These are phyloP conservation scores for Blakeslea trispora DNA, from an alignment of 371 early-diverging fungal species.

Conservation along the genomic window DNA sequence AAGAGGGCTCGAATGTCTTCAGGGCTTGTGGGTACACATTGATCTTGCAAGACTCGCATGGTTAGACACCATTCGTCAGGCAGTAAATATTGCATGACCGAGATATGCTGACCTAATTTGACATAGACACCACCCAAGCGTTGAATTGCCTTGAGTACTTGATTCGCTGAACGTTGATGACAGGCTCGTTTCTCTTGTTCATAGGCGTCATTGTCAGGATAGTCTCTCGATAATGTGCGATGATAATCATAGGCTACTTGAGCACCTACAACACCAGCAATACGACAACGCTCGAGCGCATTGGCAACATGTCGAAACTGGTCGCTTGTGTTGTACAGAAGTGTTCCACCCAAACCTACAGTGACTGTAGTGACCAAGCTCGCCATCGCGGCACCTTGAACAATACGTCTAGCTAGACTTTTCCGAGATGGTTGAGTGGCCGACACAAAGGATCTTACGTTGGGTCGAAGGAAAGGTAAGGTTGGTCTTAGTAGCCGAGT, in stretches of 20 bases:
- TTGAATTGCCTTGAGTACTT: slow-evolving; percentile 57
- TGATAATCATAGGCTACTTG: slow-evolving; percentile 67
- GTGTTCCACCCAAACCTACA: slow-evolving; percentile 34
- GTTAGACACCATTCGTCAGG: slow-evolving; percentile 89
- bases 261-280: slow-evolving; percentile 51
- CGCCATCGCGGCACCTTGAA: slow-evolving; percentile 19
- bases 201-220: slow-evolving; percentile 39
- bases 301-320: slow-evolving; percentile 43
- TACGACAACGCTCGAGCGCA: slow-evolving; percentile 46
- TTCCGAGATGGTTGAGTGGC: slow-evolving; percentile 3
- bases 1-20: slow-evolving; percentile 73
- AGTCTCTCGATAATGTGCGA: slow-evolving; percentile 49
- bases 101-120: slow-evolving; percentile 90
- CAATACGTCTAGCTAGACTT: slow-evolving; percentile 6
- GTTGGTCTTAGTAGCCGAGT: too few relatives aligned
- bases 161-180: slow-evolving; percentile 57
- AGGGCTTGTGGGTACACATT: slow-evolving; percentile 62
- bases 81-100: slow-evolving; percentile 84
- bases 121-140: slow-evolving; percentile 89
- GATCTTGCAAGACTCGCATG: slow-evolving; percentile 86
- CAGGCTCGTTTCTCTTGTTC: slow-evolving; percentile 40
- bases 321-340: slow-evolving; percentile 49
- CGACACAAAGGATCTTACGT: too few relatives aligned
- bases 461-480: too few relatives aligned
- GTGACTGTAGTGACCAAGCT: slow-evolving; percentile 24